Evolutionary conservation across 768 basidiomycete genomes (phyloP).

Genomic region (Rickenella mellea): DNA sequence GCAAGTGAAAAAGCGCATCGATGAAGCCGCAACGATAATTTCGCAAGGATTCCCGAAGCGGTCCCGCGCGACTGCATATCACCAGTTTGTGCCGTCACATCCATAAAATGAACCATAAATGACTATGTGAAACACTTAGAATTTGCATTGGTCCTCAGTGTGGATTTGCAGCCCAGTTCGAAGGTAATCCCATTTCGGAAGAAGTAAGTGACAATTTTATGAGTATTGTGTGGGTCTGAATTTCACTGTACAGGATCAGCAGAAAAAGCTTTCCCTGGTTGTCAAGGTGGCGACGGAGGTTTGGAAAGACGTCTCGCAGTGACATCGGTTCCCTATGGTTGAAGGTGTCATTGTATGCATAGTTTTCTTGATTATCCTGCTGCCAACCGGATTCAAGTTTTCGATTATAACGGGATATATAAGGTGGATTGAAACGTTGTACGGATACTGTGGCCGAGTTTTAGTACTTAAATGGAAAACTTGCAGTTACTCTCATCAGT

Average conservation of each 20-base stretch:
- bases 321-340: too few species aligned
- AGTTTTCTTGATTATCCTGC: too few species aligned
- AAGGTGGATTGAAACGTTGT: too few species aligned
- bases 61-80: constrained; percentile 12
- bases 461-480: too few species aligned
- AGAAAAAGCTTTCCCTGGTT: constrained; percentile 21
- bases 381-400: too few species aligned
- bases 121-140: constrained; percentile 10
- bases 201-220: not conserved
- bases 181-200: constrained; percentile 26
- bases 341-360: too few species aligned
- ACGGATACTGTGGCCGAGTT: too few species aligned
- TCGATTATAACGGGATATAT: too few species aligned
- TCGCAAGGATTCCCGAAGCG: constrained; percentile 25
- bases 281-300: not conserved
- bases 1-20: constrained; percentile 28
- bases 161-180: constrained; percentile 38
- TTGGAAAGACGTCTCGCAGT: too few species aligned
- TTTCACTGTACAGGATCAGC: constrained; percentile 23
- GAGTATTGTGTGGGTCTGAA: not conserved
- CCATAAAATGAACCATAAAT: constrained; percentile 16
- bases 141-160: constrained; percentile 42
- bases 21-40: constrained; percentile 32
- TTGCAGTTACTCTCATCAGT: too few species aligned
- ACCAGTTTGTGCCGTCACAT: constrained; percentile 27